phyloP scores from a whole-genome alignment of 2,329 filamentous ascomycete species.

The Chrysosporium queenslandicum region DNA sequence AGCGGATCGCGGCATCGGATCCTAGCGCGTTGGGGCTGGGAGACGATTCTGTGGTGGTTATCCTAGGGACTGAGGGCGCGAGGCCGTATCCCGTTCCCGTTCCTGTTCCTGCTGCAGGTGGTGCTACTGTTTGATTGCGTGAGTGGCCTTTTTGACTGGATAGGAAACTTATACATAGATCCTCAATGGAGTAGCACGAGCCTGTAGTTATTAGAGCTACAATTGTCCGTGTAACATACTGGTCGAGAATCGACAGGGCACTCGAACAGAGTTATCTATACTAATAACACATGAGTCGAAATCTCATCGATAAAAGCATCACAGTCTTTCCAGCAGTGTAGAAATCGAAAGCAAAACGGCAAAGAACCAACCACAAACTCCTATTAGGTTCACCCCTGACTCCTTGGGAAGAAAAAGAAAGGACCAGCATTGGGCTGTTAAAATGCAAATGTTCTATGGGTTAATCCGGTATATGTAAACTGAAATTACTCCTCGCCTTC shows the following conservation, averaged over 20 bases:
- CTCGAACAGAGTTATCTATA: background rate
- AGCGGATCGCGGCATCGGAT: constrained; percentile 32
- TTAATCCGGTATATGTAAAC: background rate
- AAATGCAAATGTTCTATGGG: constrained; percentile 5
- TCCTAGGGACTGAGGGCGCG: constrained; percentile 57
- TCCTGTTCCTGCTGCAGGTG: no score
- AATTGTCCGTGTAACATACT: background rate
- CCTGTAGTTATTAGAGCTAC: no score
- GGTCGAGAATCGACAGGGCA: background rate
- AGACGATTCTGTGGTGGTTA: constrained; percentile 48
- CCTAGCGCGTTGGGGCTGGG: constrained; percentile 32
- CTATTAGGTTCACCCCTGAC: background rate
- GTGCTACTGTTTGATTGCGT: no score
- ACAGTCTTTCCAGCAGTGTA: background rate
- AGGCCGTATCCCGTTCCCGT: constrained; percentile 40
- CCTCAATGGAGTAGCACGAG: no score
- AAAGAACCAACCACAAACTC: background rate
- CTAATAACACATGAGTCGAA: constrained; percentile 1
- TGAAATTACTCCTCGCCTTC: constrained; percentile 18
- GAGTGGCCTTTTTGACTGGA: no score
- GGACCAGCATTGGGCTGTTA: background rate
- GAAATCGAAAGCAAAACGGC: background rate
- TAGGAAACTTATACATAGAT: no score
- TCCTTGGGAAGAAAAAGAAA: background rate
- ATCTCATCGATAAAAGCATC: background rate